phyloP scores from a whole-genome alignment of 176 grass and related monocot species.

The Chloris gayana region DNA sequence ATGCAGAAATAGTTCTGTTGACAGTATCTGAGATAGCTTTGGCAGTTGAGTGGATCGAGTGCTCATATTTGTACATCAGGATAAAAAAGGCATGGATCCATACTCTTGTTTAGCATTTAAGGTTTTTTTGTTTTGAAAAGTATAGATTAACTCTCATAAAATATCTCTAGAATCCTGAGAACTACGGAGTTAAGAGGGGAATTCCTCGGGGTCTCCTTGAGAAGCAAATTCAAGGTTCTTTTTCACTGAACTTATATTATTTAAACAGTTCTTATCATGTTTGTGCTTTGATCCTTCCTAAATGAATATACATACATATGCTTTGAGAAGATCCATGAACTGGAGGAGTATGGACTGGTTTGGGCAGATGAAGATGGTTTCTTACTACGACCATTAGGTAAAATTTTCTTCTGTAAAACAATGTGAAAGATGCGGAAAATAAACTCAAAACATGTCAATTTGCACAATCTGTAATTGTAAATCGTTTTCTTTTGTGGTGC shows the following conservation, averaged over 20 bases:
- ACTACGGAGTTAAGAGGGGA: constrained; percentile 76
- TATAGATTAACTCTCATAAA: constrained; percentile 39
- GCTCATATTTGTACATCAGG: constrained; percentile 86
- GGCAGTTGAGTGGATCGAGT: constrained; percentile 95
- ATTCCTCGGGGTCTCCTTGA: constrained; percentile 63
- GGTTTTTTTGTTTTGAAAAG: constrained; percentile 7
- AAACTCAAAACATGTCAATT: neutral
- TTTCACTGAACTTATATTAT: constrained; percentile 22
- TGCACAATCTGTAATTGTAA: constrained; percentile 5
- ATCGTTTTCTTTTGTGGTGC: neutral
- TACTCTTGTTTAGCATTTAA: constrained; percentile 33
- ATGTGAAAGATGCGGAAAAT: constrained; percentile 19
- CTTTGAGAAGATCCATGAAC: constrained; percentile 78
- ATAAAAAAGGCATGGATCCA: constrained; percentile 73
- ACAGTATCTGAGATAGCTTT: constrained; percentile 83
- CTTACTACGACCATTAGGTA: constrained; percentile 88
- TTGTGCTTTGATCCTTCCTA: constrained; percentile 34
- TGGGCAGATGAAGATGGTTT: constrained; percentile 89
- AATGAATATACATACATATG: constrained; percentile 76
- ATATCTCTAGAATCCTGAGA: constrained; percentile 84
- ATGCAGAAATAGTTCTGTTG: constrained; percentile 94
- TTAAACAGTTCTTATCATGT: constrained; percentile 22
- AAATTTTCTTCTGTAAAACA: constrained; percentile 15
- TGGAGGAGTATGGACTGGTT: constrained; percentile 85
- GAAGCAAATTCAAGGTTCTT: constrained; percentile 84